Evolutionary conservation across 192 early-diverging fungal species (phyloP), one percentile per base, ranked within the genome.

Genomic region (Rhizophagus clarus): DNA sequence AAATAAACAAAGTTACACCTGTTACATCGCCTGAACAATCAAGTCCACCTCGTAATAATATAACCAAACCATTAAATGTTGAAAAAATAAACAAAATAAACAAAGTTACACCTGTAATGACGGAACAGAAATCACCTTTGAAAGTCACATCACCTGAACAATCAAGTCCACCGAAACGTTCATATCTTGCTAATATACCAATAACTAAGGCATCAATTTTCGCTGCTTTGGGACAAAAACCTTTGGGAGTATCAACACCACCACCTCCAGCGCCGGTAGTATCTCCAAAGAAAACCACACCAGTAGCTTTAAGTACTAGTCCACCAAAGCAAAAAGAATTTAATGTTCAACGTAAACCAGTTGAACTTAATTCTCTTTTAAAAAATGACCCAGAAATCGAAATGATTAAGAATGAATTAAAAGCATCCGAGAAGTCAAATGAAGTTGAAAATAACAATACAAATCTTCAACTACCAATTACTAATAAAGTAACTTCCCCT

Each of bases 241-340:
- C 31, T 69, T 34, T 32, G 9, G 29, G 29, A 69, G 15, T 34
- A 3, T 34, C 67, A 22, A 7, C 67, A 34, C 11, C 3, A 20
- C 67, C 22, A 26, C 9, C 17, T 72, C 28, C n/a, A 7, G 12
- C 20, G 11, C 22, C 24, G n/a, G 31, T 37, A 71, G 15, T 71
- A 7, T 14, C 9, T 26, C 10, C 47, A 10, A 29, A 29, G 24
- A 28, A 51, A 74, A 32, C 26, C 4, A 15, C 17, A 71, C 14
- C 37, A 6, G 37, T 42, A 11, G 12, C 40, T 22, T 20, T 28
- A 71, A 34, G 15, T 71, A 40, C 22, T 22, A 51, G 29, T 12
- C n/a, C 42, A 45, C 72, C 72, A 45, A 75, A 75, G 10, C 74
- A 75, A 61, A 61, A 60, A 32, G 74, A 28, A 56, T 61, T 75